phyloP scores from a whole-genome alignment of 164 flowering plant genomes.

The Vitis vinifera region ASM3070453v1 NC_081819.1:17960001-17960500 shows the following conservation, averaged over 20 bases:
- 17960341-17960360: conserved; percentile 77
- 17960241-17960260: conserved; percentile 69
- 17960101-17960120: conserved; percentile 44
- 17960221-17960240: conserved; percentile 95
- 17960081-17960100: conserved; percentile 29
- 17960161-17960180: conserved; percentile 93
- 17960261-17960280: conserved; percentile 88
- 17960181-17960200: conserved; percentile 74
- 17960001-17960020: conserved; percentile 44
- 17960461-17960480: conserved; percentile 85
- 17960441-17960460: conserved; percentile 67
- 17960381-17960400: conserved; percentile 78
- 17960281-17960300: conserved; percentile 87
- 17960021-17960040: conserved; percentile 44
- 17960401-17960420: conserved; percentile 83
- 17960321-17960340: conserved; percentile 69
- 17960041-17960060: conserved; percentile 30
- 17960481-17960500: conserved; percentile 85
- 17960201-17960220: conserved; percentile 82
- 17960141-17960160: conserved; percentile 88
- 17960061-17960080: conserved; percentile 40
- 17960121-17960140: conserved; percentile 84
- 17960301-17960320: conserved; percentile 85
- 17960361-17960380: conserved; percentile 69
- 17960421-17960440: conserved; percentile 66